These are phyloP conservation scores for Solanum arcanum DNA, from an alignment of 257 asterid genomes.

Conservation along the genomic window DNA sequence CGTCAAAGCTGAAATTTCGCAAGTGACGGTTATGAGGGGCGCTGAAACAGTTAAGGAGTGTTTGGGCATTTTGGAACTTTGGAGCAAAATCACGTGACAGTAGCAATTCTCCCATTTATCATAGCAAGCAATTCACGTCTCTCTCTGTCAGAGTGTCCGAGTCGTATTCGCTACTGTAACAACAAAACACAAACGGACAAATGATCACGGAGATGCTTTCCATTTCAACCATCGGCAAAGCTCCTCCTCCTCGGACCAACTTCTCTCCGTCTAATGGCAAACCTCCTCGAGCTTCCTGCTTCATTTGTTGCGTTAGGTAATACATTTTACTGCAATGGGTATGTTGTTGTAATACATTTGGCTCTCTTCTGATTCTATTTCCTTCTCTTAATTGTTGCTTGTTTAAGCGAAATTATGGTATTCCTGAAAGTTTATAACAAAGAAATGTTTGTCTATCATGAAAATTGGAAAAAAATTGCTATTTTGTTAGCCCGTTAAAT, in stretches of 20 bases:
- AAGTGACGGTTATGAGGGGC: background rate
- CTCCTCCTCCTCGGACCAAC: background rate
- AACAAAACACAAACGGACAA: background rate
- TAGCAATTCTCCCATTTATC: background rate
- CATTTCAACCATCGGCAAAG: background rate
- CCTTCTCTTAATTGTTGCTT: background rate
- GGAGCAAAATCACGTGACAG: background rate
- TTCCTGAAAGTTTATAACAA: background rate
- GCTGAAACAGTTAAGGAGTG: background rate
- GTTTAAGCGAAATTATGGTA: background rate
- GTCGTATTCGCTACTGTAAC: background rate
- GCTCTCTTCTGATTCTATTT: background rate
- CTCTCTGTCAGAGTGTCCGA: background rate
- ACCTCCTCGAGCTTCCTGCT: background rate
- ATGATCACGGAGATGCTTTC: background rate
- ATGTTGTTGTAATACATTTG: background rate
- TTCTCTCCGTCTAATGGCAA: background rate
- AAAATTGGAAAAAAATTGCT: background rate
- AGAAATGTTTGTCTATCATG: background rate
- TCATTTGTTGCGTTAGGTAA: background rate
- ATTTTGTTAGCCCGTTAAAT: no score
- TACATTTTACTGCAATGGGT: background rate
- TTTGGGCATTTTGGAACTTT: background rate
- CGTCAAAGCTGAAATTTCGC: background rate
- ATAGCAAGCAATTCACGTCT: background rate